phyloP scores from a whole-genome alignment of 305 asterid species.

The Fraxinus dipetala region DNA sequence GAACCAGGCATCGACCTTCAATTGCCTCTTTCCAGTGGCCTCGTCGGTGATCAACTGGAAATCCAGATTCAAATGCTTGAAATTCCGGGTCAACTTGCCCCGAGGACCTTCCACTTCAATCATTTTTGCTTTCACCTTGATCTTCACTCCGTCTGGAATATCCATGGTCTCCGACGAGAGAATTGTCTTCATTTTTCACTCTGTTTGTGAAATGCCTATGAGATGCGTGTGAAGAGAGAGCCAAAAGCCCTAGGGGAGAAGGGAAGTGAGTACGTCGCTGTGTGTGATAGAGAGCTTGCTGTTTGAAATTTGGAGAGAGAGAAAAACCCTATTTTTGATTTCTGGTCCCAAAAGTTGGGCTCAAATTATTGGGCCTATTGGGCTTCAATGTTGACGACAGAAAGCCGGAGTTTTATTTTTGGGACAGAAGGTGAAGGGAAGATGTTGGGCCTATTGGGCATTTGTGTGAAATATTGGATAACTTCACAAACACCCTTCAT shows the following conservation, averaged over 20 bases:
- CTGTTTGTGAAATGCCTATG: background rate
- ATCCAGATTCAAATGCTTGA: slow-evolving; percentile 63
- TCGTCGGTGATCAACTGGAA: slow-evolving; percentile 53
- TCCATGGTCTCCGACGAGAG: slow-evolving; percentile 52
- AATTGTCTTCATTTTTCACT: slow-evolving; percentile 46
- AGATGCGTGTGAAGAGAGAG: background rate
- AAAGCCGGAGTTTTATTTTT: no score
- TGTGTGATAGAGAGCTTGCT: background rate
- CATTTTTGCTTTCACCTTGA: slow-evolving; percentile 53
- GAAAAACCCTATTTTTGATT: background rate
- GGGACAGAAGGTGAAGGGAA: no score
- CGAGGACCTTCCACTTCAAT: slow-evolving; percentile 61
- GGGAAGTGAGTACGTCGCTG: background rate
- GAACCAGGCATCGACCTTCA: slow-evolving; percentile 63
- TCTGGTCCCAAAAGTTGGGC: background rate
- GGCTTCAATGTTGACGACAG: no score
- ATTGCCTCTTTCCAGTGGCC: slow-evolving; percentile 46
- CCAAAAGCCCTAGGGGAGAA: background rate
- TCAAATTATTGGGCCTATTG: background rate
- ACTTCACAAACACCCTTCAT: no score
- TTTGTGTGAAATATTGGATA: no score
- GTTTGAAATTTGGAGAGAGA: background rate
- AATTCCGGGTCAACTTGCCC: slow-evolving; percentile 46
- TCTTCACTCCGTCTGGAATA: slow-evolving; percentile 49
- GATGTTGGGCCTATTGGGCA: no score